Evolutionary conservation across 2,329 filamentous ascomycete genomes (phyloP).

Genomic region (Bipolaris gigantea): DNA sequence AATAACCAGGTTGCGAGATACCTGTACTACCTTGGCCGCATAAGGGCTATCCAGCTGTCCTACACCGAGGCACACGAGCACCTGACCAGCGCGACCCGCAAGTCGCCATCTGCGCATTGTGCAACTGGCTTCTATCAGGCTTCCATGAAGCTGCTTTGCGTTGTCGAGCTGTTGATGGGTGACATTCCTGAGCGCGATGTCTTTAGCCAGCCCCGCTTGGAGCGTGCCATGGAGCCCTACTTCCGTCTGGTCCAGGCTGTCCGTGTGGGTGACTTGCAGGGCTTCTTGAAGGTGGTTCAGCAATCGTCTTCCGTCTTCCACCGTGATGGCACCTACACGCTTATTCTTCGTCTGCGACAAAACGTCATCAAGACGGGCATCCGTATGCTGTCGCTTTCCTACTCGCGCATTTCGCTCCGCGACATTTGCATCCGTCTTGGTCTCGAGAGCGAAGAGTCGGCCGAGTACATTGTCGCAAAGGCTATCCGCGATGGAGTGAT

Average conservation of each 20-base stretch:
- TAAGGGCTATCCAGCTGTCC: constrained; percentile 91
- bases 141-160: constrained; percentile 91
- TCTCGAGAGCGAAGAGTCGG: constrained; percentile 92
- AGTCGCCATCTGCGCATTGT: constrained; percentile 85
- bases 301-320: constrained; percentile 83
- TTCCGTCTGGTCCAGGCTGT: constrained; percentile 93
- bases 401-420: constrained; percentile 93
- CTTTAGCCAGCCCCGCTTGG: constrained; percentile 86
- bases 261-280: constrained; percentile 91
- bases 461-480: constrained; percentile 99
- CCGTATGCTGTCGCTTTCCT: constrained; percentile 97
- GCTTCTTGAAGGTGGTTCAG: constrained; percentile 85
- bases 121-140: constrained; percentile 95
- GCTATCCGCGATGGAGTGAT: constrained; percentile 97
- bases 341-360: constrained; percentile 91
- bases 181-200: constrained; percentile 95
- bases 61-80: constrained; percentile 98
- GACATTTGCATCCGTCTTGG: constrained; percentile 97
- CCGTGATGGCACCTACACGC: constrained; percentile 90
- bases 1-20: constrained; percentile 99
- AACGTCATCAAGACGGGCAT: constrained; percentile 99
- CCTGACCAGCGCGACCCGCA: constrained; percentile 87
- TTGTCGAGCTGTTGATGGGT: constrained; percentile 96
- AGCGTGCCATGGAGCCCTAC: constrained; percentile 87
- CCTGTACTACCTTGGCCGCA: constrained; percentile 94